Percentiles rank a stretch among this genome's conserved stretches.
Evolutionary conservation across 2,329 filamentous ascomycete genomes (phyloP).

Genomic region (Trichoderma atroviride): DNA sequence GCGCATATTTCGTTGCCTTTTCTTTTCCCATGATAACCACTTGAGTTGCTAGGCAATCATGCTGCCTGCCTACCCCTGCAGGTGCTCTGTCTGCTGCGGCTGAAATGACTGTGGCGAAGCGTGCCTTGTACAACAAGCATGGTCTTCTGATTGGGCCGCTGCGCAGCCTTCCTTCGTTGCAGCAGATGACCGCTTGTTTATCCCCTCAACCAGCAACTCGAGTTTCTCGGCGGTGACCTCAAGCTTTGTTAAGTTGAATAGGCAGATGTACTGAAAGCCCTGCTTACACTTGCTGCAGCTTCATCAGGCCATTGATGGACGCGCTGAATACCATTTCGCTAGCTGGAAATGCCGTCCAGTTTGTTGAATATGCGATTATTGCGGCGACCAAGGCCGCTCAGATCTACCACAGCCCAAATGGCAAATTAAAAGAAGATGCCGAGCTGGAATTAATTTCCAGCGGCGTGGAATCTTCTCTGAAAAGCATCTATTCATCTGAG

Average conservation of each 20-base stretch:
- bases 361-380: slow-evolving; percentile 8
- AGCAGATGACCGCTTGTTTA: not conserved
- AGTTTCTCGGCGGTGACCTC: no score
- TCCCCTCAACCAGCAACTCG: not conserved
- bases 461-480: not conserved
- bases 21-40: not conserved
- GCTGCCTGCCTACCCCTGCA: not conserved
- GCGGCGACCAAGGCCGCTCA: not conserved
- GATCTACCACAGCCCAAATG: not conserved
- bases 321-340: not conserved
- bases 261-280: not conserved
- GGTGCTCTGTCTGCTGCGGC: not conserved
- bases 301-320: not conserved
- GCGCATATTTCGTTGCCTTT: not conserved
- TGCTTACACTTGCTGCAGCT: not conserved
- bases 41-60: not conserved
- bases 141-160: not conserved
- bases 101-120: not conserved
- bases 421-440: not conserved
- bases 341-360: slow-evolving; percentile 13
- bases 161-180: not conserved
- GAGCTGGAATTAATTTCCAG: not conserved
- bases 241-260: not conserved
- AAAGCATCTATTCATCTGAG: not conserved
- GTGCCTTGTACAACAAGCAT: not conserved